Percentiles rank a stretch among this genome's conserved stretches.
Conservation (phyloP, 116 monocot species). For the Papilionanthe hybrid region DNA sequence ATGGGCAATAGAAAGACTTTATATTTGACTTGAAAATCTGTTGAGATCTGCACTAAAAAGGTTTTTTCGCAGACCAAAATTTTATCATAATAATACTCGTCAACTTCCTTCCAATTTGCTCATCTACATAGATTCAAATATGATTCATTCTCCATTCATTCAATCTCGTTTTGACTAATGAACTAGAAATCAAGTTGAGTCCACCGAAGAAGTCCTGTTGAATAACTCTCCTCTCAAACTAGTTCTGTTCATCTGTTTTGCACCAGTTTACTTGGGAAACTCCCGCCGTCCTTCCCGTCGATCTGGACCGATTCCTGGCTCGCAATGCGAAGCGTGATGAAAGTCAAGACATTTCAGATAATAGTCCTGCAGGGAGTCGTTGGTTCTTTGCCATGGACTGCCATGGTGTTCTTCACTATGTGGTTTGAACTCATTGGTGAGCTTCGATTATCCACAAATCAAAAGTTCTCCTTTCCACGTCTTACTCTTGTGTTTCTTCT, state of each 20-base stretch:
- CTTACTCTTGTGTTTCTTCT: background rate
- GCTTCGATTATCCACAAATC: background rate
- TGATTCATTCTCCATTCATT: background rate
- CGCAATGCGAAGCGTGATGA: slow-evolving; percentile 68
- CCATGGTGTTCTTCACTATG: slow-evolving; percentile 96
- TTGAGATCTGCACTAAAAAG: background rate
- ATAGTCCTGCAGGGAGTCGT: slow-evolving; percentile 89
- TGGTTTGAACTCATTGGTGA: slow-evolving; percentile 98
- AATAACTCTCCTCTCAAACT: background rate
- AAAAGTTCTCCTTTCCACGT: background rate
- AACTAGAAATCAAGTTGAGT: background rate
- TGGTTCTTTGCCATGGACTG: slow-evolving; percentile 86
- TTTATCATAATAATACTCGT: background rate
- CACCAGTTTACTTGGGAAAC: slow-evolving; percentile 33
- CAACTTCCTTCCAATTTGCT: background rate
- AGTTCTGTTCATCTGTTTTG: slow-evolving; percentile 20
- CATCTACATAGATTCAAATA: background rate
- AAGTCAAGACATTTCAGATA: slow-evolving; percentile 87
- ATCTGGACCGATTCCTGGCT: slow-evolving; percentile 56
- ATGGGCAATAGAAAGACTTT: background rate
- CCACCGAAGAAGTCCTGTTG: background rate
- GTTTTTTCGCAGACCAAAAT: background rate
- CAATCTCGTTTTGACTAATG: background rate
- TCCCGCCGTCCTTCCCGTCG: slow-evolving; percentile 21
- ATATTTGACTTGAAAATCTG: background rate